A percentile compares a stretch with the other conserved stretches of the same genome.
Evolutionary conservation across 768 basidiomycete genomes (phyloP).

Genomic region (Melanogaster broomeanus): DNA sequence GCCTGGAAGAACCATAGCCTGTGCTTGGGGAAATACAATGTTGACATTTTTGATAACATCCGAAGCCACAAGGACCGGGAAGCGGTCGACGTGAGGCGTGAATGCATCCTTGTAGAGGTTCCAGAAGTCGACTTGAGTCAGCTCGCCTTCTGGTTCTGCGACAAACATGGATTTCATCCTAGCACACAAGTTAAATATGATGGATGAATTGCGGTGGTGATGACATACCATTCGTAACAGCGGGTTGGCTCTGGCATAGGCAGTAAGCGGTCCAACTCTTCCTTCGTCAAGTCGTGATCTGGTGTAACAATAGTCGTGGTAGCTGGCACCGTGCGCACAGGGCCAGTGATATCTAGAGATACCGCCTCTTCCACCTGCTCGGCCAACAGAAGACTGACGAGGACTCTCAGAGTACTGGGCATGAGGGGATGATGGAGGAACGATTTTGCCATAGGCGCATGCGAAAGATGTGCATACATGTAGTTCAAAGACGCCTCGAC

Average conservation of each 20-base stretch:
- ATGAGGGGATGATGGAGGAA: slow-evolving; percentile 74
- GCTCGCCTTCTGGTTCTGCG: slow-evolving; percentile 69
- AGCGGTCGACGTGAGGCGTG: slow-evolving; percentile 53
- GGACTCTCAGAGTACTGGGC: slow-evolving; percentile 66
- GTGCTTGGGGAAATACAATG: slow-evolving; percentile 79
- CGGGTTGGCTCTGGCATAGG: slow-evolving; percentile 70
- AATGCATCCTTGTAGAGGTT: slow-evolving; percentile 89
- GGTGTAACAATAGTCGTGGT: slow-evolving; percentile 46
- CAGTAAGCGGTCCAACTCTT: slow-evolving; percentile 64
- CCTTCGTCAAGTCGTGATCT: slow-evolving; percentile 68
- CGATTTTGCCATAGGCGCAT: slow-evolving; percentile 72
- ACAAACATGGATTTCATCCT: slow-evolving; percentile 96
- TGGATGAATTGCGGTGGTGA: not conserved
- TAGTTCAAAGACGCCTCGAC: slow-evolving; percentile 75
- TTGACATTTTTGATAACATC: slow-evolving; percentile 96
- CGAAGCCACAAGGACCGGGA: slow-evolving; percentile 74
- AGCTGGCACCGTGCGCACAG: slow-evolving; percentile 59
- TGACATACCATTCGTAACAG: slow-evolving; percentile 76
- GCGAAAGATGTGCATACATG: slow-evolving; percentile 72
- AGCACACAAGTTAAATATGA: slow-evolving; percentile 14
- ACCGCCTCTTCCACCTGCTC: slow-evolving; percentile 75
- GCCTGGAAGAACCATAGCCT: slow-evolving; percentile 82
- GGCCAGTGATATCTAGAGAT: slow-evolving; percentile 60
- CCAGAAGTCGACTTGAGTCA: slow-evolving; percentile 97
- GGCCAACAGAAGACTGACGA: slow-evolving; percentile 64